Evolutionary conservation across 2,329 filamentous ascomycete species (phyloP), one percentile per base, ranked within the genome.

Genomic region (Aspergillus intermedius): DNA sequence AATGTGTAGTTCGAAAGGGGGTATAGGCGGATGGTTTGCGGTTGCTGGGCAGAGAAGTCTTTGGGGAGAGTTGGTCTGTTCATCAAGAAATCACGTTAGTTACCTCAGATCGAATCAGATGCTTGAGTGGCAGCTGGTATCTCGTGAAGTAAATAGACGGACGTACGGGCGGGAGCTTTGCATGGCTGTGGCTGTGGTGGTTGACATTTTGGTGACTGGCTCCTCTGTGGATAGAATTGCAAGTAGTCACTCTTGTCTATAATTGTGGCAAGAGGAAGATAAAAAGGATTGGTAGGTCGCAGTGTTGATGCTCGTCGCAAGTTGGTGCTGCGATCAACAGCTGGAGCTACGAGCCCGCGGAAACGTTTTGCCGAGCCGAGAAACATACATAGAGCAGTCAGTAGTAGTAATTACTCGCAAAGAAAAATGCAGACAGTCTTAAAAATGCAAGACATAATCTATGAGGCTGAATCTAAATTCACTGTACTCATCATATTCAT

Each of bases 1-100:
- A 98, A 97, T 21, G 93, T 97, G 77, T 98, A 98, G 78, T 97
- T 98, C 58, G 90, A 95, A 44, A 98, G 81, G 30, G 93, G 93
- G 66, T 91, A 97, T 22, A 98, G 81, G 46, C 88, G 87, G 64
- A 98, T 91, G 2, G 90, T 93, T 60, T 84, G 76, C 30, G 91
- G 89, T 71, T 98, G 93, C 67, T 91, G 90, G 46, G 81, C 84
- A 66, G 91, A 88, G 79, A 98, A 98, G 57, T 83, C 74, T 54
- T 88, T 83, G 22, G 91, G 90, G 46, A 88, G 79, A 54, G 84
- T 83, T 21, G 91, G 90, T 15, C 81, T 82, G 52, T 37, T 48
- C 40, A 15, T 42, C 21, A 3, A 22, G 4, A 22, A 22, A 22
- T 22, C 5, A 22, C 4, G 21, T 30, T 21, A 40, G 37, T 22